phyloP scores from a whole-genome alignment of 179 eudicot genomes.

The Gypsophila paniculata region DNA sequence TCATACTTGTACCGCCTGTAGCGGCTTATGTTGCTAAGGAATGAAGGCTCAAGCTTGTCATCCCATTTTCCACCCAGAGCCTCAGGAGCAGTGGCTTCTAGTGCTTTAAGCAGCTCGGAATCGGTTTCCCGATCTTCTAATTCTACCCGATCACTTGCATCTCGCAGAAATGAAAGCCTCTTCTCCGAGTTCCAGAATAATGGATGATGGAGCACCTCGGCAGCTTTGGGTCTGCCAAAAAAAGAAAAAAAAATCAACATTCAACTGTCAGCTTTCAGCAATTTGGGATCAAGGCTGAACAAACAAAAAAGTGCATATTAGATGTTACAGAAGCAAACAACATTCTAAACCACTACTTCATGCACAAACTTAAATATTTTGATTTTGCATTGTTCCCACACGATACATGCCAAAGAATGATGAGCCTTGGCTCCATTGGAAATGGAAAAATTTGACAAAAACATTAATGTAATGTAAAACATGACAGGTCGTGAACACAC shows the following conservation, averaged over 20 bases:
- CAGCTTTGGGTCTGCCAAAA: constrained; percentile 46
- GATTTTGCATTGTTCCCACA: too few relatives aligned
- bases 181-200: constrained; percentile 64
- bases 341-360: too few relatives aligned
- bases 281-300: not conserved
- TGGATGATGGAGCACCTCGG: constrained; percentile 50
- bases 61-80: constrained; percentile 71
- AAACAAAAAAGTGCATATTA: not conserved
- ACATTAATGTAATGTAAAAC: not conserved
- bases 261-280: constrained; percentile 1
- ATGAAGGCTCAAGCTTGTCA: constrained; percentile 53
- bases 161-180: constrained; percentile 69
- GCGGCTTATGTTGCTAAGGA: constrained; percentile 49
- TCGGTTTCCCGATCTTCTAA: constrained; percentile 53
- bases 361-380: too few relatives aligned
- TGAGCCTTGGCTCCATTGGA: too few relatives aligned
- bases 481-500: not conserved
- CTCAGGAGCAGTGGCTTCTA: constrained; percentile 44
- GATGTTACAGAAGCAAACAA: not conserved
- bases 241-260: not conserved
- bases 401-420: too few relatives aligned
- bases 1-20: constrained; percentile 67
- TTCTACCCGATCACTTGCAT: constrained; percentile 66
- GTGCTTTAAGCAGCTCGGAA: constrained; percentile 45
- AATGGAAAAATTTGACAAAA: not conserved